A percentile compares a stretch with the other conserved stretches of the same genome.
Conservation (phyloP, 768 basidiomycete genomes). For the Phylloporus rhodoxanthus region DNA sequence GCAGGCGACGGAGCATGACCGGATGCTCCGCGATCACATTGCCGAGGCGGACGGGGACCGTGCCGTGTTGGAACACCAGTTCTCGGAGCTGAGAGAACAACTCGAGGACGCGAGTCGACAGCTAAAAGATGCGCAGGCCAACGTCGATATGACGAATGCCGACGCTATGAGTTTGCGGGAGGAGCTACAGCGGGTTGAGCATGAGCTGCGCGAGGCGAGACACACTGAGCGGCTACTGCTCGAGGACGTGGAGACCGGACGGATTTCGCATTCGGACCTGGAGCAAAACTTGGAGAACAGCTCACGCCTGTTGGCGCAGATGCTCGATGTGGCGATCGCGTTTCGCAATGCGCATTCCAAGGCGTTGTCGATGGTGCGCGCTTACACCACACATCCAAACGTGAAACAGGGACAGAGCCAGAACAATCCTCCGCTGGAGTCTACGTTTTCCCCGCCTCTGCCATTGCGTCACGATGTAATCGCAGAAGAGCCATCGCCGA, state of each 20-base stretch:
- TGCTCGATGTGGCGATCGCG: constrained; percentile 72
- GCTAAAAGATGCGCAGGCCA: constrained; percentile 55
- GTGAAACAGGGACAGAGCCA: constrained; percentile 39
- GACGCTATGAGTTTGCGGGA: constrained; percentile 66
- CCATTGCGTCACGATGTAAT: constrained; percentile 46
- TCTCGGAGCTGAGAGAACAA: constrained; percentile 61
- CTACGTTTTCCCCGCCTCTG: constrained; percentile 39
- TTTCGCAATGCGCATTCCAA: constrained; percentile 76
- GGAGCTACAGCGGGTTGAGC: constrained; percentile 66
- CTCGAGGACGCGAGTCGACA: constrained; percentile 58
- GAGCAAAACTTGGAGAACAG: constrained; percentile 63
- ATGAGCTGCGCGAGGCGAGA: constrained; percentile 61
- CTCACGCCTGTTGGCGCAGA: constrained; percentile 69
- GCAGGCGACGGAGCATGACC: constrained; percentile 66
- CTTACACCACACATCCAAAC: constrained; percentile 48
- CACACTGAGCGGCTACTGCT: constrained; percentile 65
- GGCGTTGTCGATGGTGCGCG: constrained; percentile 57
- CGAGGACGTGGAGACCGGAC: constrained; percentile 67
- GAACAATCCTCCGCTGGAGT: constrained; percentile 39
- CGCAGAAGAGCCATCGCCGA: constrained; percentile 59
- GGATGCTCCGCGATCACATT: constrained; percentile 75
- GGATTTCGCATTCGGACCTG: constrained; percentile 59
- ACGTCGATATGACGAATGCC: constrained; percentile 58
- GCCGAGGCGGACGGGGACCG: constrained; percentile 92
- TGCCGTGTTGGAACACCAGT: constrained; percentile 86